A percentile compares a stretch with the other conserved stretches of the same genome.
Conservation (phyloP, 1,284 basidiomycete genomes). For the Cutaneotrichosporon spelunceum region DNA sequence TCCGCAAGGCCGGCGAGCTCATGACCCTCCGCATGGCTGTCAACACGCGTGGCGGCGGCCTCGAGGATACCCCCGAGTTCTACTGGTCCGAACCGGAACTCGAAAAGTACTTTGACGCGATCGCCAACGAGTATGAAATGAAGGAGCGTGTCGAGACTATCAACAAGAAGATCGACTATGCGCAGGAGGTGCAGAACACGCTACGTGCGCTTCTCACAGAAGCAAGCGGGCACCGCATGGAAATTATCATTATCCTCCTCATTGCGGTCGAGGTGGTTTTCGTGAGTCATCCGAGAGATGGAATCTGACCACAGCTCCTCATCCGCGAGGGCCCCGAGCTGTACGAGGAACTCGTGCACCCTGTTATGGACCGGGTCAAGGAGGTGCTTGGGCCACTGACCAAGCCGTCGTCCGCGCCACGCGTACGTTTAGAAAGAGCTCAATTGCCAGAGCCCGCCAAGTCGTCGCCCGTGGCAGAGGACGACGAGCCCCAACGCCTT, state of each 20-base stretch:
- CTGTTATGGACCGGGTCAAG: constrained; percentile 14
- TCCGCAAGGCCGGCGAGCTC: constrained; percentile 81
- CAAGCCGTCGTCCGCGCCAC: background rate
- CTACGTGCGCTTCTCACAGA: constrained; percentile 74
- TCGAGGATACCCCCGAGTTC: constrained; percentile 76
- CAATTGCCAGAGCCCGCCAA: background rate
- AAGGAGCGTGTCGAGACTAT: constrained; percentile 71
- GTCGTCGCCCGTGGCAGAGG: background rate
- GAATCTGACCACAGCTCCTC: constrained; percentile 17
- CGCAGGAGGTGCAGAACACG: constrained; percentile 65
- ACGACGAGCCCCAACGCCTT: background rate
- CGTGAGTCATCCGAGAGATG: constrained; percentile 55
- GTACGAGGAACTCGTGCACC: constrained; percentile 22
- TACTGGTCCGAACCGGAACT: constrained; percentile 88
- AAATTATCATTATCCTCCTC: constrained; percentile 81
- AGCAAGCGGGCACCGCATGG: constrained; percentile 83
- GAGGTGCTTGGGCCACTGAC: constrained; percentile 11
- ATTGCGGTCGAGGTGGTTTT: constrained; percentile 88
- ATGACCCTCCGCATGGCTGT: constrained; percentile 83
- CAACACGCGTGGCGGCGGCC: constrained; percentile 81
- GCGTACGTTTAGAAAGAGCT: background rate
- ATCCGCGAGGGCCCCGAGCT: constrained; percentile 30
- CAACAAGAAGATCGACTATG: constrained; percentile 90
- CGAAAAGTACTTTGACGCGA: constrained; percentile 78
- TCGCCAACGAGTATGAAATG: constrained; percentile 77